Conservation (phyloP, 2,329 filamentous ascomycete species). For the Rutstroemia sp. region DNA sequence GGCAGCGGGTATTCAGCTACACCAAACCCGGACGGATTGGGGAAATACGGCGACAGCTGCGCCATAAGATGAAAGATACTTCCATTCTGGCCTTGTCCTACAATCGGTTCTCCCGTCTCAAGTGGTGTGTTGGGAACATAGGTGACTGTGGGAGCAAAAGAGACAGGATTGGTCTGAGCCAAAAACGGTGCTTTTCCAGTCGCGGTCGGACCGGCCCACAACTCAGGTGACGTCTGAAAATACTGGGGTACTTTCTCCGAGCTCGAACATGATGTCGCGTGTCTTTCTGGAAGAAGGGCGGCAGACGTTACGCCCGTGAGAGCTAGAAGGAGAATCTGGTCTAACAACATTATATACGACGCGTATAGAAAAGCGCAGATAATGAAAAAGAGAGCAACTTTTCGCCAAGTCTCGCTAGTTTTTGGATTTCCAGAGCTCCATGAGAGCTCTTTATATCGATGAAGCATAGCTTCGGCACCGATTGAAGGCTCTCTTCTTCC, state of each 20-base stretch:
- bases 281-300: not conserved
- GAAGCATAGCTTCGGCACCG: not conserved
- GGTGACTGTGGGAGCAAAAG: conserved; percentile 48
- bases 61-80: conserved; percentile 69
- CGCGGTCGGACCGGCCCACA: conserved; percentile 59
- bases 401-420: not conserved
- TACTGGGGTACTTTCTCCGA: conserved; percentile 47
- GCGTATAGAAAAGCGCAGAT: conserved; percentile 9
- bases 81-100: conserved; percentile 49
- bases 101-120: conserved; percentile 62
- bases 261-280: not conserved
- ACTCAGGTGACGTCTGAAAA: conserved; percentile 53
- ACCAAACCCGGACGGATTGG: conserved; percentile 61
- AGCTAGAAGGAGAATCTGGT: conserved; percentile 2
- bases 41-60: conserved; percentile 61
- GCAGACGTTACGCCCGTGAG: conserved; percentile 5
- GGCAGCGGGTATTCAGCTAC: conserved; percentile 65
- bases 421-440: not conserved
- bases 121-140: conserved; percentile 64
- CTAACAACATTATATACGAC: conserved; percentile 10
- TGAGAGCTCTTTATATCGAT: conserved; percentile 6
- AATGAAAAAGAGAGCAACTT: conserved; percentile 2
- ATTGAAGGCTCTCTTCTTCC: not conserved
- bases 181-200: conserved; percentile 64
- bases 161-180: conserved; percentile 61